Evolutionary conservation across 2,329 filamentous ascomycete genomes (phyloP).

Genomic region (Epichloe festucae): DNA sequence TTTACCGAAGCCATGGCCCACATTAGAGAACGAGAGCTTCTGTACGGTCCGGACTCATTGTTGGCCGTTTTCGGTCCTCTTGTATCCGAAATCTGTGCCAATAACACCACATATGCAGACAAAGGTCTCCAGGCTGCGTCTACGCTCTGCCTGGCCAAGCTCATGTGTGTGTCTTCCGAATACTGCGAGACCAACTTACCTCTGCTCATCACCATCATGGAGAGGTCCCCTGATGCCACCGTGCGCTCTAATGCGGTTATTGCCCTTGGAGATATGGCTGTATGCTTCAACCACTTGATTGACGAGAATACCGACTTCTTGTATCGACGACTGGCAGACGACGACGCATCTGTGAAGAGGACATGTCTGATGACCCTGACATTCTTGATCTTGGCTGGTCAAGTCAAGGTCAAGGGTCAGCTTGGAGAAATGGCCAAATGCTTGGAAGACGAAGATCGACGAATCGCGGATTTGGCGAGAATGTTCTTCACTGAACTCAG

Average conservation of each 20-base stretch:
- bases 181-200: conserved; percentile 91
- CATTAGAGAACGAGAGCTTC: conserved; percentile 69
- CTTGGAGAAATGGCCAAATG: conserved; percentile 99
- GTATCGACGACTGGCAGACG: conserved; percentile 83
- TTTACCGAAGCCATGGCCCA: conserved; percentile 78
- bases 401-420: conserved; percentile 99
- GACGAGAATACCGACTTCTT: conserved; percentile 98
- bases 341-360: conserved; percentile 80
- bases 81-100: conserved; percentile 85
- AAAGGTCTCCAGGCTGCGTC: conserved; percentile 84
- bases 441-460: conserved; percentile 87
- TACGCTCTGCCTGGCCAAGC: conserved; percentile 86
- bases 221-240: conserved; percentile 81
- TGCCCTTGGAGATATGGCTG: conserved; percentile 94
- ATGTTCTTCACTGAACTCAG: conserved; percentile 99
- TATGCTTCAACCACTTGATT: conserved; percentile 98
- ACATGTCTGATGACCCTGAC: conserved; percentile 98
- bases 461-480: conserved; percentile 80
- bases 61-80: conserved; percentile 85
- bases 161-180: conserved; percentile 96
- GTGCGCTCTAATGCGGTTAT: conserved; percentile 95
- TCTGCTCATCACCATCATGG: conserved; percentile 94
- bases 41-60: conserved; percentile 72
- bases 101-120: conserved; percentile 86
- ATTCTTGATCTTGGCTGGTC: conserved; percentile 89